Percentiles rank a stretch among this genome's conserved stretches.
Conservation (phyloP, 768 basidiomycete genomes). For the Leccinum fibrillosum region DNA sequence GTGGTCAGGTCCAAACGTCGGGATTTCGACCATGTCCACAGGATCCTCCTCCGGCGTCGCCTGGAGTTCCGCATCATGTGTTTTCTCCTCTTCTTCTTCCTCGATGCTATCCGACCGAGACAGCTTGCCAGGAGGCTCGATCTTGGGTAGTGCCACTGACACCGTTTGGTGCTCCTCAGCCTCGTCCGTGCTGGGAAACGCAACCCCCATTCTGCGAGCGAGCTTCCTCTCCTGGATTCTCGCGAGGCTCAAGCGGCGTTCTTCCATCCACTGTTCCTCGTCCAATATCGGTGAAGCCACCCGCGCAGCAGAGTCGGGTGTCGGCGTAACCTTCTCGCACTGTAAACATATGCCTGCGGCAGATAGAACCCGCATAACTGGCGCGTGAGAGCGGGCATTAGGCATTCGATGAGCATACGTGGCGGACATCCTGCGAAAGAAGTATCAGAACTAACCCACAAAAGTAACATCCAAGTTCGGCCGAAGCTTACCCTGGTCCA, state of each 20-base stretch:
- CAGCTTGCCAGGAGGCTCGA: slow-evolving; percentile 23
- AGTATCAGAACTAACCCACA: slow-evolving; percentile 2
- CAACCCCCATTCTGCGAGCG: slow-evolving; percentile 30
- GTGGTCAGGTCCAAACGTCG: neutral
- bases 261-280: slow-evolving; percentile 36
- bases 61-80: slow-evolving; percentile 8
- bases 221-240: slow-evolving; percentile 32
- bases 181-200: slow-evolving; percentile 12
- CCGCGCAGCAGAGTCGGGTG: slow-evolving; percentile 4
- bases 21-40: neutral
- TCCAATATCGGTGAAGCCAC: slow-evolving; percentile 12
- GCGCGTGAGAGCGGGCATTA: slow-evolving; percentile 66
- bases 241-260: slow-evolving; percentile 31
- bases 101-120: slow-evolving; percentile 32
- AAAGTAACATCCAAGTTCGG: slow-evolving; percentile 4
- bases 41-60: neutral
- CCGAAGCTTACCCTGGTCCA: slow-evolving; percentile 54
- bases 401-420: slow-evolving; percentile 86
- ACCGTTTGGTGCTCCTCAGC: slow-evolving; percentile 13
- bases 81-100: slow-evolving; percentile 30
- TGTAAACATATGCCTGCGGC: slow-evolving; percentile 48
- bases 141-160: slow-evolving; percentile 13
- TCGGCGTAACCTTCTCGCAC: slow-evolving; percentile 19
- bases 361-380: slow-evolving; percentile 64
- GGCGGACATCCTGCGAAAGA: slow-evolving; percentile 50